Evolutionary conservation across 2,329 filamentous ascomycete species (phyloP), one percentile per base, ranked within the genome.

Genomic region (Byssochlamys sp.): DNA sequence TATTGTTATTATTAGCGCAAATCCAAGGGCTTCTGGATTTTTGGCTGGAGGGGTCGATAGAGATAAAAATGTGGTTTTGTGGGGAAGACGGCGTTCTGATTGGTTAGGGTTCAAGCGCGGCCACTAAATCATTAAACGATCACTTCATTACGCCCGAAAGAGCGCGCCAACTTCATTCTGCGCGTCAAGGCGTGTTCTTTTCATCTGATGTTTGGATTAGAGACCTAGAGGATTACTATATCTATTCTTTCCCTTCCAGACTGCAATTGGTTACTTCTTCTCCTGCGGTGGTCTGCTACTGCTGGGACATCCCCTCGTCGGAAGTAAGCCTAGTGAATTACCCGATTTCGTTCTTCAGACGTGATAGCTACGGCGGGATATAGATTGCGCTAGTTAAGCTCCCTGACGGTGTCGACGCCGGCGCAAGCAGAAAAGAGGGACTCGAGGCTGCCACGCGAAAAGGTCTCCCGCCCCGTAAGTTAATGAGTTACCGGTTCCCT

Each of bases 401-500:
- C 48, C 14, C 24, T 7, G 48, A 51, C 24, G 26, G 48, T 27
- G 26, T 28, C 24, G 24, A 51, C 49, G 61, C 59, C 55, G 58
- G 61, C 58, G 55, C 59, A 56, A 14, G 25, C 12, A 54, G 9
- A 26, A 14, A 54, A 33, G 52, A 31, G 27, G 24, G 29, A 35
- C 29, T 14, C 12, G 24, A 56, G 59, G 60, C 60, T 58, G 56
- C 61, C 59, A 66, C 62, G 60, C 65, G 60, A 62, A 64, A 59
- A 54, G 35, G 24, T 19, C 19, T 25, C 48, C 39, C 50, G 61
- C 64, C 65, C 65, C 65, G 63, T 58, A 64, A 66, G 62, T 59
- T 39, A 39, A 39, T 3, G 49, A 51, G 49, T 28, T 67, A 66
- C 65, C 65, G 63, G 62, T 61, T 61, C 62, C 62, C 60, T 65